Evolutionary conservation across 768 basidiomycete species (phyloP).

Genomic region (Phanerodontia chrysosporium): DNA sequence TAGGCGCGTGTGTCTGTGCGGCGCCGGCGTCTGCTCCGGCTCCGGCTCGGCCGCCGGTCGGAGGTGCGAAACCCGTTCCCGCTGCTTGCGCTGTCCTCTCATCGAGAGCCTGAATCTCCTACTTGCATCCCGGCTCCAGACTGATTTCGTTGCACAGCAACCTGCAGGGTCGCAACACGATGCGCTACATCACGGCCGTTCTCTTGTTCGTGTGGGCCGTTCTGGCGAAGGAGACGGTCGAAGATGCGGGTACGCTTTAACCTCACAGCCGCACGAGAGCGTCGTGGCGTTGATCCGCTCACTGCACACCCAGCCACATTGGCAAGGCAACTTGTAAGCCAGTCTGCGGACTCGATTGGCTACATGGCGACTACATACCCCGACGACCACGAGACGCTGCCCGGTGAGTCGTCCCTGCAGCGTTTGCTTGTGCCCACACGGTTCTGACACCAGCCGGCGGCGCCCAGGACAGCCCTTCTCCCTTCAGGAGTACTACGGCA

Average conservation of each 20-base stretch:
- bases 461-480: conserved; percentile 43
- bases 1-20: background rate
- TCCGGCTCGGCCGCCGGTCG: background rate
- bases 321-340: conserved; percentile 38
- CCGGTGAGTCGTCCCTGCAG: conserved; percentile 27
- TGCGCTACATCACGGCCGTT: background rate
- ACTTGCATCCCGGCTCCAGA: background rate
- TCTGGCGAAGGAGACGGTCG: conserved; percentile 34
- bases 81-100: background rate
- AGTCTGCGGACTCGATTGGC: conserved; percentile 35
- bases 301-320: conserved; percentile 32
- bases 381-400: conserved; percentile 32
- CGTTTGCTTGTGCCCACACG: background rate
- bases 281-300: conserved; percentile 5
- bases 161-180: background rate
- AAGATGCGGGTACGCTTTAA: conserved; percentile 42
- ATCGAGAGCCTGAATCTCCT: background rate
- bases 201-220: background rate
- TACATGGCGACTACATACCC: conserved; percentile 51
- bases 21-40: background rate
- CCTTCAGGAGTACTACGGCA: conserved; percentile 53
- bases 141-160: background rate
- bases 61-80: background rate
- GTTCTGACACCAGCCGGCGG: background rate
- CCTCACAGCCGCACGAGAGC: background rate